phyloP scores from a whole-genome alignment of 441 rosid species.

The Adansonia rubrostipa region DNA sequence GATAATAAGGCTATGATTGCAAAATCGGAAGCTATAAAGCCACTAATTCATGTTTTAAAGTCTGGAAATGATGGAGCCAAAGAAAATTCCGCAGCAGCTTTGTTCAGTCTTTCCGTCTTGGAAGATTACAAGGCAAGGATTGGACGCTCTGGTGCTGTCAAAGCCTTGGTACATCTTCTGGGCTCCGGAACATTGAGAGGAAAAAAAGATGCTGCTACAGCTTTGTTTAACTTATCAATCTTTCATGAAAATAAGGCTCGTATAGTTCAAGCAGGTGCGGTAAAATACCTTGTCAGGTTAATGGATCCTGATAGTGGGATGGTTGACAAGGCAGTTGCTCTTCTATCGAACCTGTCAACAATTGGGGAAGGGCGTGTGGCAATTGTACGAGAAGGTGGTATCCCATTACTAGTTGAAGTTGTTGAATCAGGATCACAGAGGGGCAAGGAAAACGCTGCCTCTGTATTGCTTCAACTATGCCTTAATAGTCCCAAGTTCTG shows the following conservation, averaged over 20 bases:
- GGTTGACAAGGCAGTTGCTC: slow-evolving; percentile 92
- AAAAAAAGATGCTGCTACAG: slow-evolving; percentile 92
- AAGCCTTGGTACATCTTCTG: slow-evolving; percentile 78
- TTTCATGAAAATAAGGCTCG: slow-evolving; percentile 89
- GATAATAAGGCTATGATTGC: slow-evolving; percentile 76
- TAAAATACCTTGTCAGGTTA: slow-evolving; percentile 74
- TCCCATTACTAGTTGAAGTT: slow-evolving; percentile 79
- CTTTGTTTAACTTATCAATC: slow-evolving; percentile 88
- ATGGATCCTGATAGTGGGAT: slow-evolving; percentile 72
- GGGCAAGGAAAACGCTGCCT: slow-evolving; percentile 93
- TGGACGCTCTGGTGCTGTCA: slow-evolving; percentile 89
- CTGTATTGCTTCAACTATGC: slow-evolving; percentile 81
- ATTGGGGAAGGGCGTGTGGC: slow-evolving; percentile 77
- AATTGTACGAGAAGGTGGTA: slow-evolving; percentile 76
- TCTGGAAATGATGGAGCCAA: slow-evolving; percentile 82
- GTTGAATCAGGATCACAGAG: slow-evolving; percentile 87
- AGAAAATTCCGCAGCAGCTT: slow-evolving; percentile 89
- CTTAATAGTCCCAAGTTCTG: slow-evolving; percentile 77
- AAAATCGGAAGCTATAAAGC: slow-evolving; percentile 73
- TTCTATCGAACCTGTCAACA: slow-evolving; percentile 83
- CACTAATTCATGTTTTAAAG: slow-evolving; percentile 74
- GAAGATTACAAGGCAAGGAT: slow-evolving; percentile 78
- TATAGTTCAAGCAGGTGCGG: slow-evolving; percentile 88
- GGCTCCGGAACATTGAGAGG: slow-evolving; percentile 81
- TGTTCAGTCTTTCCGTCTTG: slow-evolving; percentile 77